phyloP scores from a whole-genome alignment of 2,329 filamentous ascomycete species.

The Phialophora chinensis region DNA sequence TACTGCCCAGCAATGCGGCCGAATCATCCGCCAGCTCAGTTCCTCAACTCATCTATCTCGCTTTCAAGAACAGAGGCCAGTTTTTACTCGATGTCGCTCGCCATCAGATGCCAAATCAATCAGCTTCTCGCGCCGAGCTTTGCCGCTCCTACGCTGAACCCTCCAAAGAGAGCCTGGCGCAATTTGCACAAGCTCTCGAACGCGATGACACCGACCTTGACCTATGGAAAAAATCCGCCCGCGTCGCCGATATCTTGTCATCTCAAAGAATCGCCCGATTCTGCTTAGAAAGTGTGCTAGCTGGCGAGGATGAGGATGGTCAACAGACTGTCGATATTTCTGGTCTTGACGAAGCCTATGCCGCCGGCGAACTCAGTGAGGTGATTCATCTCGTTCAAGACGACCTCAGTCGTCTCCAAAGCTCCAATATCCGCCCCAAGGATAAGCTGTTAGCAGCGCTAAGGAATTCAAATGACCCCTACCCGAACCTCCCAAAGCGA shows the following conservation, averaged over 20 bases:
- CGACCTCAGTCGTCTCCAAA: constrained; percentile 59
- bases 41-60: constrained; percentile 86
- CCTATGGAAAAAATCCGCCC: constrained; percentile 66
- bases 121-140: constrained; percentile 18
- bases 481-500: constrained; percentile 52
- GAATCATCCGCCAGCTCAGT: constrained; percentile 81
- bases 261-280: constrained; percentile 66
- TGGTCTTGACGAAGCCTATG: constrained; percentile 63
- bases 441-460: constrained; percentile 59
- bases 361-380: constrained; percentile 57
- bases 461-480: constrained; percentile 62
- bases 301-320: constrained; percentile 64
- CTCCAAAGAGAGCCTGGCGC: constrained; percentile 53
- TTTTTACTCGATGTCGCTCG: constrained; percentile 80
- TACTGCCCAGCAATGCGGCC: constrained; percentile 64
- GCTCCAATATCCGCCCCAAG: constrained; percentile 57
- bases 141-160: constrained; percentile 42
- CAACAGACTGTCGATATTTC: constrained; percentile 61
- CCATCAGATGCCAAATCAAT: constrained; percentile 50
- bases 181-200: constrained; percentile 67
- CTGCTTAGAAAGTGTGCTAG: constrained; percentile 68
- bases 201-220: constrained; percentile 69
- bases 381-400: constrained; percentile 61
- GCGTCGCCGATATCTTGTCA: constrained; percentile 62
- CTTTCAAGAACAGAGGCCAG: constrained; percentile 94